Percentiles rank a stretch among this genome's conserved stretches.
Conservation (phyloP, 2,329 filamentous ascomycete genomes). For the Talaromyces sp. region DNA sequence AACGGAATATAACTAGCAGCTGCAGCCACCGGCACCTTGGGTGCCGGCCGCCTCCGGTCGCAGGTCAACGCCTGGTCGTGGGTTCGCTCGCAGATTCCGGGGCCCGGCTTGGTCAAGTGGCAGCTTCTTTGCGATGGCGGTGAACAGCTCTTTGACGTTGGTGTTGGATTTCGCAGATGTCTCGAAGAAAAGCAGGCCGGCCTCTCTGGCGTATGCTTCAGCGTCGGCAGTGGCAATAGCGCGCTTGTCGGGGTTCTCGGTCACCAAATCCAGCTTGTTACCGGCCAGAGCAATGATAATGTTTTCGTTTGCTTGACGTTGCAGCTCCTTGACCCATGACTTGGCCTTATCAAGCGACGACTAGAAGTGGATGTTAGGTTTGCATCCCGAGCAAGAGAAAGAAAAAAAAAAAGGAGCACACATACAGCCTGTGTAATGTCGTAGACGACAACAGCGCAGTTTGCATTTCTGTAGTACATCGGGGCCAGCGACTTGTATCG, state of each 20-base stretch:
- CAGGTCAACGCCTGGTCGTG: conserved; percentile 61
- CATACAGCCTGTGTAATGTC: conserved; percentile 98
- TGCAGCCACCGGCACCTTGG: conserved; percentile 55
- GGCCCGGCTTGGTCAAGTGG: conserved; percentile 95
- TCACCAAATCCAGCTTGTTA: conserved; percentile 96
- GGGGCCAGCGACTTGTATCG: conserved; percentile 97
- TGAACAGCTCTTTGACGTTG: conserved; percentile 94
- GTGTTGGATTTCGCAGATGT: conserved; percentile 96
- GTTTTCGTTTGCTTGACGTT: conserved; percentile 98
- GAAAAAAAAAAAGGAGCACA: conserved; percentile 13
- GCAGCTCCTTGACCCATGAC: conserved; percentile 97
- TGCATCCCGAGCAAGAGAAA: conserved; percentile 7
- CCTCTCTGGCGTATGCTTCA: conserved; percentile 90
- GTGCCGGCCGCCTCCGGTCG: conserved; percentile 57
- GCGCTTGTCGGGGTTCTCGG: conserved; percentile 90
- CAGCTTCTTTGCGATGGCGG: conserved; percentile 94
- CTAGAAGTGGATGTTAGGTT: conserved; percentile 42
- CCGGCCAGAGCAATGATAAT: conserved; percentile 97
- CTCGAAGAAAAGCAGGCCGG: conserved; percentile 94
- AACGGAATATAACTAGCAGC: conserved; percentile 47
- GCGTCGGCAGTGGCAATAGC: conserved; percentile 84
- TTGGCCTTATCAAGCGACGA: conserved; percentile 98
- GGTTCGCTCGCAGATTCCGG: conserved; percentile 66
- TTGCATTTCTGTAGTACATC: conserved; percentile 99
- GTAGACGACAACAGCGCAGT: conserved; percentile 98